Base-by-base conservation (phyloP, 2,329 filamentous ascomycete species). In the Aureobasidium sp. region DNA sequence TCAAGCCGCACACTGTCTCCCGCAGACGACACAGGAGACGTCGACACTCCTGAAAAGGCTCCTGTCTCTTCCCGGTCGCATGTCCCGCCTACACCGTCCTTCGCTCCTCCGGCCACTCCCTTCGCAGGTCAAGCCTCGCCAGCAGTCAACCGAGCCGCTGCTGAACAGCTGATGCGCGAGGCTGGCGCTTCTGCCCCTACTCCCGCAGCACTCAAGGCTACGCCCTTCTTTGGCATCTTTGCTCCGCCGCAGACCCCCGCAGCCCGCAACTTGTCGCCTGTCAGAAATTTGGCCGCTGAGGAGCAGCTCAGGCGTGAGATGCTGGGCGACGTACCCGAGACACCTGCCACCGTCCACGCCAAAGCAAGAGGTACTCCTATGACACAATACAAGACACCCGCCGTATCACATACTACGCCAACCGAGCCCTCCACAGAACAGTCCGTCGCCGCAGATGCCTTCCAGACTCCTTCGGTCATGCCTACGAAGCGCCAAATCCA, bases 1-100 rank as follows among this genome's bases (percentile, higher is more conserved):
- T 60, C 57, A 25, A 60, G 57, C 57, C 57, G 57, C 57, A 60
- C 57, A 31, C 36, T 60, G 2, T 60, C 57, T 12, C 45, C 57
- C 56, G 56, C 37, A 15, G 45, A 49, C 34, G 57, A 60, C 34
- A 17, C 34, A 25, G 57, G 45, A 34, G 45, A 60, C 12, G 42
- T 58, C 41, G 44, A 58, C 20, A 58, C 55, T 39, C 55, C 55
- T 15, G 42, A 47, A 20, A 47, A 48, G 42, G 22, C 20, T 6
- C 14, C 31, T 36, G n/a, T 20, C 29, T 31, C 34, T n/a, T 37
- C 42, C 11, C 31, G 27, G 20, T 51, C 47, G 15, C 57, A 17
- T 5, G 25, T 51, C 17, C 57, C 57, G 2, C 57, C 45, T 0
- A 60, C 57, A 7, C 45, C 57, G 2, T 41, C 41, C 1, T 51